A percentile compares a stretch with the other conserved stretches of the same genome.
These are phyloP conservation scores for Kurtzmaniella quercitrusa DNA, from an alignment of 1,139 yeast genomes.

Conservation along the genomic window DNA sequence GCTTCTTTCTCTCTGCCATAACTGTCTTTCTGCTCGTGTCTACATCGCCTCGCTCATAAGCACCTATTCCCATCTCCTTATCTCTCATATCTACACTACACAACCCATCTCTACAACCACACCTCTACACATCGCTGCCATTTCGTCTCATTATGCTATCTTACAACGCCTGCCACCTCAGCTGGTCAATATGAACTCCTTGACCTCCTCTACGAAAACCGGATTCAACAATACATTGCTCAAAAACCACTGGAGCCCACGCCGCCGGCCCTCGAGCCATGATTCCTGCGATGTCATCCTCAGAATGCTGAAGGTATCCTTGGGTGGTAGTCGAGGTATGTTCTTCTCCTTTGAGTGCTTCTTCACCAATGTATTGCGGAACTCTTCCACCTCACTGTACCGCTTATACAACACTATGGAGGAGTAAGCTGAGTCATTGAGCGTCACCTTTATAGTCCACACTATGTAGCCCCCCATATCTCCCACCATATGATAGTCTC, in stretches of 20 bases:
- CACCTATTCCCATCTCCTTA: no score
- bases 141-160: neutral
- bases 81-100: no score
- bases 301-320: constrained; percentile 43
- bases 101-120: neutral
- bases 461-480: constrained; percentile 38
- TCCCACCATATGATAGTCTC: constrained; percentile 32
- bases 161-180: neutral
- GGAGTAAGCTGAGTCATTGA: constrained; percentile 42
- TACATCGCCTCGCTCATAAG: no score
- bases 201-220: constrained; percentile 28
- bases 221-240: constrained; percentile 68
- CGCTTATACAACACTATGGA: constrained; percentile 53
- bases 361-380: constrained; percentile 41
- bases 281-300: constrained; percentile 39
- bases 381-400: constrained; percentile 57
- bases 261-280: constrained; percentile 60
- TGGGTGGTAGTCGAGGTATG: constrained; percentile 67
- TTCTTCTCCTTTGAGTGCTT: constrained; percentile 36
- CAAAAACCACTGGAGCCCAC: constrained; percentile 72
- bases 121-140: neutral
- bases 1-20: no score
- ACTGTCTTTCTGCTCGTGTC: no score
- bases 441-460: constrained; percentile 45
- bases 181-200: constrained; percentile 5